phyloP scores from a whole-genome alignment of 306 rosid genomes.

The Aeschynomene evenia region DNA sequence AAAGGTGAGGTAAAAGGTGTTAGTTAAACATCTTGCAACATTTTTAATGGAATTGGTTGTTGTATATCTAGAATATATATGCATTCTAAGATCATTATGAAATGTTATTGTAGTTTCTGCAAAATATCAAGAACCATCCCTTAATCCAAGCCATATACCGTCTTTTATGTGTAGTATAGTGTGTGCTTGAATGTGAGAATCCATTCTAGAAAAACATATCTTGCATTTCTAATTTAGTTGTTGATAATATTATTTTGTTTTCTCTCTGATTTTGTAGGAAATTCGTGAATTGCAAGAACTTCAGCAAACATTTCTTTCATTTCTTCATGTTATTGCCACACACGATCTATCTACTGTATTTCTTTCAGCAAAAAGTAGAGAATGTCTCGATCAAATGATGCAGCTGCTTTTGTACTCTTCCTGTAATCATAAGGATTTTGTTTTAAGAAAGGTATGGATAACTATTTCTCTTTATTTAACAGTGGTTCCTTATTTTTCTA shows the following conservation, averaged over 20 bases:
- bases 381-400: conserved; percentile 74
- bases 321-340: conserved; percentile 84
- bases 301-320: conserved; percentile 75
- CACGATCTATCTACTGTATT: conserved; percentile 80
- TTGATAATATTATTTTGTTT: conserved; percentile 13
- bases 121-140: no score
- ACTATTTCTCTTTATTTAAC: conserved; percentile 26
- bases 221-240: neutral
- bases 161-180: no score
- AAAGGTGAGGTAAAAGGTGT: no score
- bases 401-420: conserved; percentile 78
- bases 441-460: conserved; percentile 75
- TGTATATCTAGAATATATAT: no score
- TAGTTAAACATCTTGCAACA: no score
- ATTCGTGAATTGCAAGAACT: conserved; percentile 95
- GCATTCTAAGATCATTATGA: no score
- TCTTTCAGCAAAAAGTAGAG: conserved; percentile 77
- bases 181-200: conserved; percentile 10
- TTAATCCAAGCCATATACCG: no score
- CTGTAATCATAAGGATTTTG: conserved; percentile 85
- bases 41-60: no score
- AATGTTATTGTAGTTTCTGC: no score
- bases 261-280: conserved; percentile 47
- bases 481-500: conserved; percentile 6
- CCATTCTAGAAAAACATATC: neutral